Conservation (phyloP, 768 basidiomycete species). For the Agrocybe chaxingu region DNA sequence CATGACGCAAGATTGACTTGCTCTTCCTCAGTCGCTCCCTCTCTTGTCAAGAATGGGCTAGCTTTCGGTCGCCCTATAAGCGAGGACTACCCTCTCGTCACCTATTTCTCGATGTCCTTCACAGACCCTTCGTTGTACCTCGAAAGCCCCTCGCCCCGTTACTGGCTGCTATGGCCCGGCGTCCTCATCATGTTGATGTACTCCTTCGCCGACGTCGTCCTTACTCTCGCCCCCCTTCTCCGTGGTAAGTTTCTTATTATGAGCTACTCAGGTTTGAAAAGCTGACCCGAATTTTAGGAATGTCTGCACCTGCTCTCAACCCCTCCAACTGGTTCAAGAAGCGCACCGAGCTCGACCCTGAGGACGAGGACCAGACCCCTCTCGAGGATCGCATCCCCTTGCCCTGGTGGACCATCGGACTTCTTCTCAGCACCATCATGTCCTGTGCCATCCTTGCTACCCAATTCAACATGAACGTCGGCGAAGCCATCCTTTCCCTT, state of each 20-base stretch:
- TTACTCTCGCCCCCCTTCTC: conserved; percentile 36
- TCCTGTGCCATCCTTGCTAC: conserved; percentile 52
- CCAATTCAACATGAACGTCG: conserved; percentile 54
- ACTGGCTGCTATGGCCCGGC: conserved; percentile 65
- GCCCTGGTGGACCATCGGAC: conserved; percentile 51
- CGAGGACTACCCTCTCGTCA: conserved; percentile 39
- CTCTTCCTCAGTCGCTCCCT: conserved; percentile 41
- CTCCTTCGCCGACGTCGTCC: conserved; percentile 50
- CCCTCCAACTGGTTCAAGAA: conserved; percentile 27
- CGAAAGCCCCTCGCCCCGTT: conserved; percentile 47
- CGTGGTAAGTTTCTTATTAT: conserved; percentile 17
- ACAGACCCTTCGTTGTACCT: conserved; percentile 37
- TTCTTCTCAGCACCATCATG: conserved; percentile 45
- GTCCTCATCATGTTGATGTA: conserved; percentile 60
- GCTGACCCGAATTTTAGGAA: conserved; percentile 8
- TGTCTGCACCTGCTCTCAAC: conserved; percentile 20
- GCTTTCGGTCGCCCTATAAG: conserved; percentile 39
- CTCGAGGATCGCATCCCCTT: conserved; percentile 51
- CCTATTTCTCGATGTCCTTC: conserved; percentile 45
- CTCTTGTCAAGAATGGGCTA: conserved; percentile 48
- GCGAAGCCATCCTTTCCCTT: conserved; percentile 54
- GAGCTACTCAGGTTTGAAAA: not conserved
- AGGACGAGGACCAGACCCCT: conserved; percentile 51
- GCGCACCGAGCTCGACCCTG: conserved; percentile 25
- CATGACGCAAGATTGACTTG: not conserved